Base-by-base conservation (phyloP, 2,329 filamentous ascomycete genomes). In the Bipolaris zeicola region DNA sequence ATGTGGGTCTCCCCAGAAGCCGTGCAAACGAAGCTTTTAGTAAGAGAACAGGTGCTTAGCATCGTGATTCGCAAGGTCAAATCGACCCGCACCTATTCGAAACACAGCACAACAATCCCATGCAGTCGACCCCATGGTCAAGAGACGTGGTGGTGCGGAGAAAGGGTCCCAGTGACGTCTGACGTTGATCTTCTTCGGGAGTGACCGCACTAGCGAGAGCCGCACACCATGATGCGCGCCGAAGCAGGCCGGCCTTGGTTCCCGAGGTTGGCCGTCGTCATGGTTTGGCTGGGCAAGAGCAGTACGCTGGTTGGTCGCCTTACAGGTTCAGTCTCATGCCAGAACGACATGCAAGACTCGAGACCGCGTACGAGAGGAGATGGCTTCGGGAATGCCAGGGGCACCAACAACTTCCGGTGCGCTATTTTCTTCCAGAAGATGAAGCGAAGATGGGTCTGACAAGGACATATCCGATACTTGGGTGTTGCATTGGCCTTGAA, bases 141-240 rank as follows among this genome's bases (percentile, higher is more conserved):
- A 16, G 24, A 33, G 37, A 26, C 24, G 38, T 46, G 13, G 18
- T 26, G 16, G 46, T 53, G 45, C 44, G 53, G 53, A 57, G 53
- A 50, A 56, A 50, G 43, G 39, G 50, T 37, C 18, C 43, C 18
- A 33, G 45, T 66, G 64, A 63, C 55, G 63, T 65, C 46, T 48
- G 38, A 28, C 48, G 45, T 48, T 49, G 51, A 62, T 65, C 55
- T 52, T 18, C 31, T 57, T 61, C 62, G 66, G 63, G 52, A 63
- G 60, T 50, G 57, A 60, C 54, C 55, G 60, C 59, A 56, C 64
- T 65, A 67, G 38, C 36, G 39, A 57, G 59, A 66, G 61, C 63
- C 61, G 60, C 63, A 67, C 42, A 54, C 52, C 47, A 44, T 53
- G 45, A 56, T 52, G 49, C 43, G 37, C 54, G 61, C 51, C 45